These are phyloP conservation scores for Penicillium sp. DNA, from an alignment of 2,329 filamentous ascomycete genomes.

Conservation along the genomic window DNA sequence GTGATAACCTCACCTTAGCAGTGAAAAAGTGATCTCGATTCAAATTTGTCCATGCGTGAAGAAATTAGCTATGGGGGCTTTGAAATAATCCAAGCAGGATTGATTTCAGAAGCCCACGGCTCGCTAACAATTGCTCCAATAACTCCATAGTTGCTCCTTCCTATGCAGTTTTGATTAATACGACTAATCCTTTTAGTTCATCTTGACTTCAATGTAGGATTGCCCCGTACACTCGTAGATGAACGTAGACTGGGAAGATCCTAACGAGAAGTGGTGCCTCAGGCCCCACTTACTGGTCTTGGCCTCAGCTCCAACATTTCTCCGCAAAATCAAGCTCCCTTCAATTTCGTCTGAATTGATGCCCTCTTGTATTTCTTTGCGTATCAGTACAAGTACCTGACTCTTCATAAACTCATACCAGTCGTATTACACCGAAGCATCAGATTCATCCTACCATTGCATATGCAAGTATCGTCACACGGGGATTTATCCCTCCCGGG, in stretches of 20 bases:
- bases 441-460: not conserved
- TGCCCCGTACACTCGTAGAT: not conserved
- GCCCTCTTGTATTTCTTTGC: not conserved
- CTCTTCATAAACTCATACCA: not conserved
- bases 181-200: not conserved
- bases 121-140: constrained; percentile 1
- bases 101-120: not conserved
- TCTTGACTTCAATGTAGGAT: not conserved
- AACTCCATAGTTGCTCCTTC: not conserved
- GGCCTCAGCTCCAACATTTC: constrained; percentile 13
- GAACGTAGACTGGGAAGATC: not conserved
- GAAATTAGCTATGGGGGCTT: not conserved
- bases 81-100: not conserved
- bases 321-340: constrained; percentile 10
- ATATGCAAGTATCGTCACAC: constrained; percentile 17
- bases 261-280: constrained; percentile 4
- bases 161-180: constrained; percentile 12
- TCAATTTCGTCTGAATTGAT: not conserved
- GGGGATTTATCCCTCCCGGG: constrained; percentile 25
- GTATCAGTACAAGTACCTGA: not conserved
- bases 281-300: constrained; percentile 12
- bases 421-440: not conserved
- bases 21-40: constrained; percentile 16
- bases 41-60: constrained; percentile 5
- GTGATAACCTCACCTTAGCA: not conserved